phyloP scores from a whole-genome alignment of 495 filamentous ascomycete species.

The Elasticomyces elasticus region DNA sequence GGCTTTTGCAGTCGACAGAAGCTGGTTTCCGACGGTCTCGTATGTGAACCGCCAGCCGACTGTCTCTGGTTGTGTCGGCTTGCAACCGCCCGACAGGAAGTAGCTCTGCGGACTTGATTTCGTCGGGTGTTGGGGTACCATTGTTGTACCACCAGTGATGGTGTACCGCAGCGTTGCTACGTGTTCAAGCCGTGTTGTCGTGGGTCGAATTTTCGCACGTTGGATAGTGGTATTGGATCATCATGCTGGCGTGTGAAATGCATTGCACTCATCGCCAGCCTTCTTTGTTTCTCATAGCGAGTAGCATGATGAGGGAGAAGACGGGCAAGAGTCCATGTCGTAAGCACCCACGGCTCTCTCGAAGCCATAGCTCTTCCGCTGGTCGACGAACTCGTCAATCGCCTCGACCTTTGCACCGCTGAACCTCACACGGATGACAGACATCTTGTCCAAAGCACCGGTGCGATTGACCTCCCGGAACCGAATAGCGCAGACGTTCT shows the following conservation, averaged over 20 bases:
- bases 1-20: too few relatives aligned
- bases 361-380: conserved; percentile 5
- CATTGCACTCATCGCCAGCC: background rate
- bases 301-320: background rate
- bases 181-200: too few relatives aligned
- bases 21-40: too few relatives aligned
- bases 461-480: conserved; percentile 10
- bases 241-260: background rate
- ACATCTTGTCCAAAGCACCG: conserved; percentile 9
- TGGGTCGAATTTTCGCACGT: too few relatives aligned
- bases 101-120: too few relatives aligned
- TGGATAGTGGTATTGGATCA: background rate
- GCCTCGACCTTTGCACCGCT: conserved; percentile 6
- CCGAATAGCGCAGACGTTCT: conserved; percentile 11
- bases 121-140: too few relatives aligned
- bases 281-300: background rate
- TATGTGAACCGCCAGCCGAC: too few relatives aligned
- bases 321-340: background rate
- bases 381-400: conserved; percentile 13
- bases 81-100: too few relatives aligned
- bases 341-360: conserved; percentile 4
- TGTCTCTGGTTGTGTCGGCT: too few relatives aligned
- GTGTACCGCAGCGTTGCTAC: too few relatives aligned
- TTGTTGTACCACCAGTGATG: too few relatives aligned
- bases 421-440: conserved; percentile 5